Conservation (phyloP, 441 rosid genomes). For the Populus hybrid region DNA sequence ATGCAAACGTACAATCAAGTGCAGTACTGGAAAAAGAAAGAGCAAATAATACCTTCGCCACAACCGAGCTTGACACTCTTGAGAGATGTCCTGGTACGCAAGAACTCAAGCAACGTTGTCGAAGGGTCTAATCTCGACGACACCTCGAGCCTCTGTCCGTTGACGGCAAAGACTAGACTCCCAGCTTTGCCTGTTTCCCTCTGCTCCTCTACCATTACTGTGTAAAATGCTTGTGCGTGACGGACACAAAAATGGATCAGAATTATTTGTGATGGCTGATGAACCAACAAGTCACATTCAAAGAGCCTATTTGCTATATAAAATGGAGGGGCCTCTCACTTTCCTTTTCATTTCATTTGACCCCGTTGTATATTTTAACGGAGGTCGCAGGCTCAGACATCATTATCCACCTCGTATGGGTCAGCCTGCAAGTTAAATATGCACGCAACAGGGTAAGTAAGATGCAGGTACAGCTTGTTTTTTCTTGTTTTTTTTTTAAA, state of each 20-base stretch:
- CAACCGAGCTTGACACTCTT: slow-evolving; percentile 85
- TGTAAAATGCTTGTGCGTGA: background rate
- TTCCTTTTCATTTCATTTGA: too few species aligned
- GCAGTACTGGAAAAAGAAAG: background rate
- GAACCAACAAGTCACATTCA: background rate
- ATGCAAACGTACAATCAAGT: background rate
- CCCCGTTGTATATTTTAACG: background rate
- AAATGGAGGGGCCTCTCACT: background rate
- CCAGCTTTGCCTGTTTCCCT: slow-evolving; percentile 7
- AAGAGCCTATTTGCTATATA: background rate
- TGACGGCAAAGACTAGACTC: slow-evolving; percentile 65
- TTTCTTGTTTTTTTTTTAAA: background rate
- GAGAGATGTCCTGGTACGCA: slow-evolving; percentile 60
- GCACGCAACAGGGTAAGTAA: background rate
- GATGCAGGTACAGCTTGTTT: background rate
- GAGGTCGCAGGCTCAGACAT: background rate
- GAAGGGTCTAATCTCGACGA: slow-evolving; percentile 48
- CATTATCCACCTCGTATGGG: background rate
- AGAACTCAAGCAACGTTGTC: slow-evolving; percentile 68
- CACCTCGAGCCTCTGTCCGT: slow-evolving; percentile 70
- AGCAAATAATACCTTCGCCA: slow-evolving; percentile 63
- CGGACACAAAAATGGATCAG: background rate
- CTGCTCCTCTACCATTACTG: background rate
- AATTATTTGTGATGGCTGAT: background rate
- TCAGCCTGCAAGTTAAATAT: background rate